These are phyloP conservation scores for Wickerhamiella pararugosa DNA, from an alignment of 1,139 yeast genomes.

Conservation along the genomic window DNA sequence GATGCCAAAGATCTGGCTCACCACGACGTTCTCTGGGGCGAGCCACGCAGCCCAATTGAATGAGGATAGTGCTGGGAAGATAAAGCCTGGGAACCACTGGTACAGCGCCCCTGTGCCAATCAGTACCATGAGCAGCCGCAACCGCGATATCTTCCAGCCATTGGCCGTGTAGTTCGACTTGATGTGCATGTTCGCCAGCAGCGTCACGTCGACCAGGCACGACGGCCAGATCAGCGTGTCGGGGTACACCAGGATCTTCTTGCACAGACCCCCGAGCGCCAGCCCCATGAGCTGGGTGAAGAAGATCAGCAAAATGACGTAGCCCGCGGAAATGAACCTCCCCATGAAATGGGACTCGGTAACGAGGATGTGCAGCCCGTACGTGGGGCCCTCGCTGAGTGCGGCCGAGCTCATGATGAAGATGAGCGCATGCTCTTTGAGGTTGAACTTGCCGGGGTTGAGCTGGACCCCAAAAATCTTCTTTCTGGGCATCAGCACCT, in stretches of 20 bases:
- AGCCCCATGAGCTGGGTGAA: slow-evolving; percentile 51
- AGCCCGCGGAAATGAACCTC: slow-evolving; percentile 36
- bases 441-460: slow-evolving; percentile 50
- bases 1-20: slow-evolving; percentile 50
- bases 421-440: slow-evolving; percentile 50
- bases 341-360: slow-evolving; percentile 35
- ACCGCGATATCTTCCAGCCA: slow-evolving; percentile 41
- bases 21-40: slow-evolving; percentile 36
- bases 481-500: slow-evolving; percentile 32
- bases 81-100: slow-evolving; percentile 43
- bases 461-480: slow-evolving; percentile 31
- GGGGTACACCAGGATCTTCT: slow-evolving; percentile 45
- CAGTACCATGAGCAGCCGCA: slow-evolving; percentile 32
- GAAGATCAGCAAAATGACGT: slow-evolving; percentile 36
- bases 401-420: slow-evolving; percentile 47
- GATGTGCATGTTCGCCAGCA: slow-evolving; percentile 46
- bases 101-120: slow-evolving; percentile 32
- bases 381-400: slow-evolving; percentile 46
- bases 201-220: slow-evolving; percentile 29
- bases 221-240: slow-evolving; percentile 57
- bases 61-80: slow-evolving; percentile 36
- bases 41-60: slow-evolving; percentile 46
- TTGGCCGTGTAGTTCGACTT: slow-evolving; percentile 43
- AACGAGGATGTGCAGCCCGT: slow-evolving; percentile 44
- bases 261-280: slow-evolving; percentile 46